Evolutionary conservation across 108 stramenopile species (phyloP), one percentile per base, ranked within the genome.

Genomic region (Cylindrotheca fusiformis): DNA sequence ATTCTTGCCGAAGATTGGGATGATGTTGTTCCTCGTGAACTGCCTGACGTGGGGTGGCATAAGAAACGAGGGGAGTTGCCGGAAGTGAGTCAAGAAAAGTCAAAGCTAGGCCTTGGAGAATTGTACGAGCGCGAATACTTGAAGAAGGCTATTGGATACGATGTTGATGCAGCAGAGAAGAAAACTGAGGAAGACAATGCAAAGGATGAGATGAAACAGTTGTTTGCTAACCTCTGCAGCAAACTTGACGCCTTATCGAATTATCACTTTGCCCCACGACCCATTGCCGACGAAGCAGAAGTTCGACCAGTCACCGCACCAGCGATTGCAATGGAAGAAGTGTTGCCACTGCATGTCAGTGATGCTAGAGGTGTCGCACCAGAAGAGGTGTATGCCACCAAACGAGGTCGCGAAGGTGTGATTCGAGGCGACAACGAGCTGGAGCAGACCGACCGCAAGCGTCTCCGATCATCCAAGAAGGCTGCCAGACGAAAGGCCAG

Each of bases 311-410:
- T 76, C 32, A 76, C 77, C 26, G 80, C 84, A 0, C 93, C 94
- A 18, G 96, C 98, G 4, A 97, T 98, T 63, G 96, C 96, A 4
- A 96, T 98, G 96, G 98, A 98, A 64, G 98, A 98, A 70, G 97
- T 94, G 1, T 45, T 97, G 65, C 98, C 98, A 5, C 58, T 96
- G 33, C 85, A 94, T 65, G 95, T 97, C 41, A 93, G 88, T 36
- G 80, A 83, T 60, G 95, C 91, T 48, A 80, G 91, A 20, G 91
- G 88, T 2, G 70, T 87, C 30, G 98, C 98, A 47, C 96, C 98
- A 6, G 96, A 98, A 76, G 96, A 98, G 65, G 91, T 98, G 1
- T 93, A 88, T 51, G 94, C 65, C 3, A 76, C 75, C 46, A 96
- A 96, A 68, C 84, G 85, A 55, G 96, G 97, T 4, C 78, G 95